These are phyloP conservation scores for Colletotrichum kahawae DNA, from an alignment of 2,329 filamentous ascomycete species.

Conservation along the genomic window DNA sequence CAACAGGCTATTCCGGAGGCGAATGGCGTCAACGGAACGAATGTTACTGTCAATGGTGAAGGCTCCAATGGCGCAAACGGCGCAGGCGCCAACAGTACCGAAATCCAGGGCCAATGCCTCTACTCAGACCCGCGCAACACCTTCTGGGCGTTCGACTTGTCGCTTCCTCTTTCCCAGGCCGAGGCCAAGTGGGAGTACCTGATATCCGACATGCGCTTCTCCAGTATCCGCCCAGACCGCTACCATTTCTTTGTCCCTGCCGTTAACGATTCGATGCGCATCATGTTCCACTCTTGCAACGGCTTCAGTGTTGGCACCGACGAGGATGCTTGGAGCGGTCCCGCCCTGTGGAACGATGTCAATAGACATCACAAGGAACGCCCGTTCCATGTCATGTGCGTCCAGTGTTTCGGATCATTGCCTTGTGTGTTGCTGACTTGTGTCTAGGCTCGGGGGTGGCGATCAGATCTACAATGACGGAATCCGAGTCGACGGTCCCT, in stretches of 20 bases:
- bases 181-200: slow-evolving; percentile 83
- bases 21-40: slow-evolving; percentile 32
- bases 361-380: slow-evolving; percentile 77
- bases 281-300: slow-evolving; percentile 99
- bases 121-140: slow-evolving; percentile 73
- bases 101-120: slow-evolving; percentile 62
- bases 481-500: slow-evolving; percentile 82
- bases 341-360: slow-evolving; percentile 95
- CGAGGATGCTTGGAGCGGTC: slow-evolving; percentile 84
- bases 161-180: slow-evolving; percentile 72
- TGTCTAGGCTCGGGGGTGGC: slow-evolving; percentile 79
- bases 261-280: slow-evolving; percentile 85
- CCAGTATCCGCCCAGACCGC: slow-evolving; percentile 59
- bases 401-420: slow-evolving; percentile 26
- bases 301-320: slow-evolving; percentile 91
- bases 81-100: neutral
- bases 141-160: slow-evolving; percentile 91
- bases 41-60: slow-evolving; percentile 34
- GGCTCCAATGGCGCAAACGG: slow-evolving; percentile 31
- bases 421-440: slow-evolving; percentile 23
- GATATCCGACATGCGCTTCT: slow-evolving; percentile 69
- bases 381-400: slow-evolving; percentile 89
- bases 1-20: slow-evolving; percentile 21
- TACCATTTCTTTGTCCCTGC: slow-evolving; percentile 88
- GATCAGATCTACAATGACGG: slow-evolving; percentile 98